Conservation (phyloP, 305 asterid genomes). For the Fraxinus platypoda region DNA sequence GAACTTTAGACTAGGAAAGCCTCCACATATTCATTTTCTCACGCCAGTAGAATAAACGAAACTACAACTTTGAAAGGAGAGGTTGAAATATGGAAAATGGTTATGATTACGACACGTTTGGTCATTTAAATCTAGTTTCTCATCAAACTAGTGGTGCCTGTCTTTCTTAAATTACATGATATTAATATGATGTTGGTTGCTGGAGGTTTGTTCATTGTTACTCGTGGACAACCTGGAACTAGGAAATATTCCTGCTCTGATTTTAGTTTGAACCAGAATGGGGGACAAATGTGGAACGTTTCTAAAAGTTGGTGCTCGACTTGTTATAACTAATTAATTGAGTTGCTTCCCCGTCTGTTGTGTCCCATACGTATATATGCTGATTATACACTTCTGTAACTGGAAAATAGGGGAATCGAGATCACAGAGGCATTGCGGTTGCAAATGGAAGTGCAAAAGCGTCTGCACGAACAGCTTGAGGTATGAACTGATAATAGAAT, state of each 20-base stretch:
- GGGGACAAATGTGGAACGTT: neutral
- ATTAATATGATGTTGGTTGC: conserved; percentile 1
- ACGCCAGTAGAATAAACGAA: neutral
- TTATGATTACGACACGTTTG: neutral
- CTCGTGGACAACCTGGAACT: neutral
- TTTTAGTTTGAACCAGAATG: neutral
- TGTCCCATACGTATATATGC: neutral
- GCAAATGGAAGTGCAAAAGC: conserved; percentile 91
- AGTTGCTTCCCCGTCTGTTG: neutral
- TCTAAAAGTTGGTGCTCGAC: conserved; percentile 8
- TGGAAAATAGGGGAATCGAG: conserved; percentile 67
- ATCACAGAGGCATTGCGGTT: conserved; percentile 82
- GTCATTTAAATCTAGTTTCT: neutral
- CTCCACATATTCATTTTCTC: neutral
- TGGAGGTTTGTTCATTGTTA: neutral
- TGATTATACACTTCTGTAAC: conserved; percentile 14
- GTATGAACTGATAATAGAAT: conserved; percentile 34
- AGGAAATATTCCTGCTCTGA: neutral
- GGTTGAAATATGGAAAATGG: neutral
- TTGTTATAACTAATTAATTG: neutral
- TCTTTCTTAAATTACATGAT: neutral
- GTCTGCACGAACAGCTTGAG: conserved; percentile 92
- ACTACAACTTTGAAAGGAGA: neutral
- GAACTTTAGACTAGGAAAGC: neutral
- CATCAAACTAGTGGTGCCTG: neutral